Percentiles rank a stretch among this genome's conserved stretches.
Conservation (phyloP, 2,329 filamentous ascomycete species). For the Venturia oleaginea region DNA sequence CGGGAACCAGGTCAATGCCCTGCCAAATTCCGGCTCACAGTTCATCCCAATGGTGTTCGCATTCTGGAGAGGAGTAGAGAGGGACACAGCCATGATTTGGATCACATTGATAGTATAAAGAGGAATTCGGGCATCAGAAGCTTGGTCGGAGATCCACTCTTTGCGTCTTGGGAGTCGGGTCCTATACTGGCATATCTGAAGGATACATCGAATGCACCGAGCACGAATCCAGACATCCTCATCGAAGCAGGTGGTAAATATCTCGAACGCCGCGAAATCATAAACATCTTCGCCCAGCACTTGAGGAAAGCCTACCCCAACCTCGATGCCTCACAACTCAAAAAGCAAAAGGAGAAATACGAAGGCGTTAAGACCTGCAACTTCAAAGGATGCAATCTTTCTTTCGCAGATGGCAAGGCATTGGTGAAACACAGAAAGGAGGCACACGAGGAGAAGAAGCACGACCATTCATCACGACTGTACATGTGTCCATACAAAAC, state of each 20-base stretch:
- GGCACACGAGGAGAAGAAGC: conserved; percentile 17
- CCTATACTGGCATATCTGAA: conserved; percentile 19
- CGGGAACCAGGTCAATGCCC: conserved; percentile 17
- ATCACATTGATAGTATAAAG: conserved; percentile 20
- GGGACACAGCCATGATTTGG: conserved; percentile 18
- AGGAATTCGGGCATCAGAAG: conserved; percentile 17
- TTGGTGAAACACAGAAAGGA: conserved; percentile 18
- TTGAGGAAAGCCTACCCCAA: conserved; percentile 18
- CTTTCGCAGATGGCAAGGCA: conserved; percentile 18
- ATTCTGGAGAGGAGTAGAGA: conserved; percentile 18
- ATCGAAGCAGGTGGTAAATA: conserved; percentile 19
- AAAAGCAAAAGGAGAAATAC: conserved; percentile 20
- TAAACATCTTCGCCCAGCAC: conserved; percentile 19
- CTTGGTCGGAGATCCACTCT: conserved; percentile 19
- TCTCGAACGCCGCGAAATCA: conserved; percentile 18
- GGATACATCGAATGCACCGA: conserved; percentile 14
- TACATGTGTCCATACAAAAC: conserved; percentile 17
- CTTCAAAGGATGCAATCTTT: conserved; percentile 18
- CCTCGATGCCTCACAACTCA: conserved; percentile 16
- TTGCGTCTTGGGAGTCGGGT: conserved; percentile 19
- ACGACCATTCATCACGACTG: conserved; percentile 18
- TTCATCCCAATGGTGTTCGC: conserved; percentile 17
- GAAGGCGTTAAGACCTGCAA: conserved; percentile 19
- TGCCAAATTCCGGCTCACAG: conserved; percentile 19
- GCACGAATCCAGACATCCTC: conserved; percentile 15